Percentiles rank a stretch among this genome's conserved stretches.
Evolutionary conservation across 768 basidiomycete genomes (phyloP).

Genomic region (Mycena sanguinolenta): DNA sequence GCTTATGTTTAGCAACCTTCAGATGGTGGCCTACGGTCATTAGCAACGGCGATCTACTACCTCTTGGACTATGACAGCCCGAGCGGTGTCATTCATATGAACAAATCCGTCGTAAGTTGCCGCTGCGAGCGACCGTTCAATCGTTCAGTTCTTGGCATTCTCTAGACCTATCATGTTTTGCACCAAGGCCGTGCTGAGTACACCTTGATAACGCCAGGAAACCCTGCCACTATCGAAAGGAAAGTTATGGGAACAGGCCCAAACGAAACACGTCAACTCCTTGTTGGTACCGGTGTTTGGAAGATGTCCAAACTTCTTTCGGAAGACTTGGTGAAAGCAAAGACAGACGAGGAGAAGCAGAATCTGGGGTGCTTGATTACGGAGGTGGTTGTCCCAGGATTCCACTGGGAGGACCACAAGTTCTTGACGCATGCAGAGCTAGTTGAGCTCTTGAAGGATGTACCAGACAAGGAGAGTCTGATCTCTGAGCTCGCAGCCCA

Average conservation of each 20-base stretch:
- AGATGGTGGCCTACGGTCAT: conserved; percentile 41
- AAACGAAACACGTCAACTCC: conserved; percentile 62
- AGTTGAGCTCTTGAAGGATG: conserved; percentile 46
- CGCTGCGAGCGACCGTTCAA: conserved; percentile 30
- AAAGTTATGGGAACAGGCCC: conserved; percentile 54
- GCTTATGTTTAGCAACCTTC: background rate
- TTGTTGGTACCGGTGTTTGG: conserved; percentile 66
- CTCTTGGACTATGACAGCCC: conserved; percentile 57
- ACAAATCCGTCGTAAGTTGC: conserved; percentile 56
- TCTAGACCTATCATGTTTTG: conserved; percentile 65
- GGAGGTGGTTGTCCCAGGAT: conserved; percentile 70
- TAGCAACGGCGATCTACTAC: conserved; percentile 64
- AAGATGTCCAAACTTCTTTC: conserved; percentile 69
- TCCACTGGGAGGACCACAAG: conserved; percentile 64
- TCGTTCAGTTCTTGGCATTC: background rate
- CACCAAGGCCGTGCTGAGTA: conserved; percentile 66
- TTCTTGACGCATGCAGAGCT: conserved; percentile 50
- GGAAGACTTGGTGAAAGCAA: conserved; percentile 49
- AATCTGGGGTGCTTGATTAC: conserved; percentile 64
- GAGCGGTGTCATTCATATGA: conserved; percentile 58
- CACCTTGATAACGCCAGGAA: conserved; percentile 54
- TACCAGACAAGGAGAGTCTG: conserved; percentile 11
- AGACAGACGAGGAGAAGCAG: conserved; percentile 36
- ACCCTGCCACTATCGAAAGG: conserved; percentile 50
- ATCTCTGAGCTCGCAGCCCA: conserved; percentile 1